These are phyloP conservation scores for Ceratobasidium papillatum DNA, from an alignment of 1,284 basidiomycete species.

Conservation along the genomic window DNA sequence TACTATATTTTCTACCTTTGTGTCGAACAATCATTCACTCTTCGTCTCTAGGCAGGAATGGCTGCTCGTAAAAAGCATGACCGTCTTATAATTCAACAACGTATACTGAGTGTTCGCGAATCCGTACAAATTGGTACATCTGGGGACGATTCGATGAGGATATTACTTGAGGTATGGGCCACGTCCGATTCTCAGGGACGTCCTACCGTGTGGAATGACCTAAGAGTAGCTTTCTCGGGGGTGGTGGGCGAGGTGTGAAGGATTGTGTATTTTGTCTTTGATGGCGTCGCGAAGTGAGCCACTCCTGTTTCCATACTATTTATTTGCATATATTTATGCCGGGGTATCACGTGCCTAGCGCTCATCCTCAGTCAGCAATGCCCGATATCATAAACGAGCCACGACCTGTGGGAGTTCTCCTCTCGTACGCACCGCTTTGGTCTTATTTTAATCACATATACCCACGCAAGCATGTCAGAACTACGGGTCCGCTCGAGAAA, in stretches of 20 bases:
- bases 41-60: background rate
- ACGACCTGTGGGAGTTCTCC: background rate
- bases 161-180: constrained; percentile 2
- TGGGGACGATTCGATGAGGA: background rate
- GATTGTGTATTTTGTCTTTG: too few species aligned
- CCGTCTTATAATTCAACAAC: background rate
- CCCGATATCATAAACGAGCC: background rate
- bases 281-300: too few species aligned
- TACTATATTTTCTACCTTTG: background rate
- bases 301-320: too few species aligned
- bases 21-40: background rate
- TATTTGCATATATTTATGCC: background rate
- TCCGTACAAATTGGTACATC: background rate
- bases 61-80: constrained; percentile 4
- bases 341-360: background rate
- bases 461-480: background rate
- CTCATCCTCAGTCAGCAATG: background rate
- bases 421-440: background rate
- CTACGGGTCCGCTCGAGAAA: constrained; percentile 8
- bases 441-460: background rate
- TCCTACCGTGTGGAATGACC: background rate
- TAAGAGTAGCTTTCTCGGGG: background rate
- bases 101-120: background rate
- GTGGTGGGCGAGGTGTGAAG: too few species aligned
- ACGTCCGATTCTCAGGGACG: background rate